Evolutionary conservation across 176 grass and related monocot genomes (phyloP).

Genomic region (Oryza meyeriana): DNA sequence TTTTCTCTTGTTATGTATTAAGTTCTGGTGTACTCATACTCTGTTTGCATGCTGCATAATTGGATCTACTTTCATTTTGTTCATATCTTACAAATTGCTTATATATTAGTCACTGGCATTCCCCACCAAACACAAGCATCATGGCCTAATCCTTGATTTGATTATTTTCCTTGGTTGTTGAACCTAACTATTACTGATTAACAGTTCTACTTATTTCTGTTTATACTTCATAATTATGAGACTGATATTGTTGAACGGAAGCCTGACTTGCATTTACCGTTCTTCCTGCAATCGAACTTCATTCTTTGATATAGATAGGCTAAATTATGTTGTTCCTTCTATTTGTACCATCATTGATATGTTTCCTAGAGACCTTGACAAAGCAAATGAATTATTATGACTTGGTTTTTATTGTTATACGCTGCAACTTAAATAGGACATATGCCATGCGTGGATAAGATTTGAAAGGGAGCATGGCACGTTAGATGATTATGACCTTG

Average conservation of each 20-base stretch:
- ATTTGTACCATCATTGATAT: background rate
- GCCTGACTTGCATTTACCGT: background rate
- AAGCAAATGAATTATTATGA: constrained; percentile 26
- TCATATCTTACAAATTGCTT: background rate
- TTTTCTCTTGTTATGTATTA: background rate
- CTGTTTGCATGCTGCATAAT: background rate
- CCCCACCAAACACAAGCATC: background rate
- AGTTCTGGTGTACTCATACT: background rate
- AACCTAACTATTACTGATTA: constrained; percentile 11
- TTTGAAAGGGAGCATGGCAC: constrained; percentile 94
- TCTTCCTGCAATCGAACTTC: background rate
- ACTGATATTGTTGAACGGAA: background rate
- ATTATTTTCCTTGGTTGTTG: background rate
- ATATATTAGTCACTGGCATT: background rate
- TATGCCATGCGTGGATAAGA: constrained; percentile 76
- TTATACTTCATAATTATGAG: background rate
- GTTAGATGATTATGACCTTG: constrained; percentile 86
- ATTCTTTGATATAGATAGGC: background rate
- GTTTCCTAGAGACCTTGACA: constrained; percentile 15
- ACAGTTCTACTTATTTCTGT: background rate
- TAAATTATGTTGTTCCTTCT: background rate
- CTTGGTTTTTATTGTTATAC: background rate
- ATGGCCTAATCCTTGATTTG: background rate
- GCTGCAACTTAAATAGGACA: constrained; percentile 56
- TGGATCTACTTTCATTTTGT: background rate